phyloP scores from a whole-genome alignment of 164 flowering plant species.

The Nelumbo lutea region DNA sequence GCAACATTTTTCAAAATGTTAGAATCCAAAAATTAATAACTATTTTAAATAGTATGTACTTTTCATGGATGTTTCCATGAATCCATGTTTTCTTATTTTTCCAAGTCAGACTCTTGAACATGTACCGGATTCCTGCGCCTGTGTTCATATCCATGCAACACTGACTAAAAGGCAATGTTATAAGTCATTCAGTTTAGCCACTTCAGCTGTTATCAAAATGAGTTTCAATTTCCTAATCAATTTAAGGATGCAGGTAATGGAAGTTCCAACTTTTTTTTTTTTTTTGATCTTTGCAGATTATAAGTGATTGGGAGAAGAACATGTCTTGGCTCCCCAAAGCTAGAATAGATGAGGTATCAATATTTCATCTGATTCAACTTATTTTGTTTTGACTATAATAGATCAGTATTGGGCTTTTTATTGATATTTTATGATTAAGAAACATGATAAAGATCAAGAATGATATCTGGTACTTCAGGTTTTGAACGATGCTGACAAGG shows the following conservation, averaged over 20 bases:
- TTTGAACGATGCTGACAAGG: conserved; percentile 47
- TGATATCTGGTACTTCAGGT: conserved; percentile 42
- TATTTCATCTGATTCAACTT: neutral
- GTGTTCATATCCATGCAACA: no score
- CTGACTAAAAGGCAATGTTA: no score
- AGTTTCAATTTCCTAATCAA: neutral
- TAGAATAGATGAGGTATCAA: conserved; percentile 70
- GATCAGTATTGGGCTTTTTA: neutral
- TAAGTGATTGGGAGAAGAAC: conserved; percentile 66
- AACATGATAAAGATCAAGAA: neutral
- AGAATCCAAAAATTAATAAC: no score
- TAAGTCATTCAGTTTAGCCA: no score
- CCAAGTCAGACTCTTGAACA: no score
- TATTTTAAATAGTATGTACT: no score
- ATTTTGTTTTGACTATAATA: neutral
- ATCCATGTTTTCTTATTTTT: no score
- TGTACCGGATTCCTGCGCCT: no score
- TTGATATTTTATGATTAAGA: conserved; percentile 3
- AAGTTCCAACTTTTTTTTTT: neutral
- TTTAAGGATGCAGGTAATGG: conserved; percentile 6
- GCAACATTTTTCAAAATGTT: no score
- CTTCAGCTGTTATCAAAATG: no score
- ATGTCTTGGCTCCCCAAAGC: conserved; percentile 87
- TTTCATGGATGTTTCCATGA: no score
- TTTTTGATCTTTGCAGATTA: conserved; percentile 39